Evolutionary conservation across 1,284 basidiomycete genomes (phyloP), one percentile per base, ranked within the genome.

Genomic region (Apiotrichum mycotoxinovorans): DNA sequence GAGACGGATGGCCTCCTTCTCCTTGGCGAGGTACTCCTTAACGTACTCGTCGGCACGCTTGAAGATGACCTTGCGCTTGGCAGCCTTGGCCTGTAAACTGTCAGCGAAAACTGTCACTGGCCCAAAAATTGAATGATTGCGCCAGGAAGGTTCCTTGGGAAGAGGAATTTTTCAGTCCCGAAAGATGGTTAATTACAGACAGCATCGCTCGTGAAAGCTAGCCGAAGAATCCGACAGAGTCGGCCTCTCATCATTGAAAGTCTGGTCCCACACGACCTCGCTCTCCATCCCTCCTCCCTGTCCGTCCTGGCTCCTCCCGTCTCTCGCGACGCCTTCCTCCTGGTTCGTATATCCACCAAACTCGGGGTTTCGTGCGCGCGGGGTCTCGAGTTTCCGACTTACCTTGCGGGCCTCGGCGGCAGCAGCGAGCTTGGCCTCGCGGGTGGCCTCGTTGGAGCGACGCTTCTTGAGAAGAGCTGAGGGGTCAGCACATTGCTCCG

Each of bases 381-480:
- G 8, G 18, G 18, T 34, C 49, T 50, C 41, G 25, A 41, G 18
- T 14, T 15, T 25, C 8, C 48, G n/a, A 72, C 87, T 76, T 78
- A 98, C 95, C 89, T 97, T 98, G 78, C 89, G 89, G 71, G 90
- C 89, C 75, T 89, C 89, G 52, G 83, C 78, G 37, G 90, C 89
- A 66, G 90, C 89, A 66, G 84, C 85, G 72, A 94, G 83, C 77
- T 91, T 92, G 79, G 97, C 94, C 84, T 97, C 93, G 72, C 93
- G 86, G 66, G 88, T 88, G 85, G 97, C 96, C 83, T 94, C 92
- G 77, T 88, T 96, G 80, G 93, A 87, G 84, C 96, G 95, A 81
- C 96, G 86, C 85, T 98, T 99, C 85, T 96, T 96, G 83, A 97
- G 90, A 82, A 96, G 86, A 75, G 93, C 96, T 86, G 96, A 93